Base-by-base conservation (phyloP, 805 yeast species). In the Candida nemodendra region DNA sequence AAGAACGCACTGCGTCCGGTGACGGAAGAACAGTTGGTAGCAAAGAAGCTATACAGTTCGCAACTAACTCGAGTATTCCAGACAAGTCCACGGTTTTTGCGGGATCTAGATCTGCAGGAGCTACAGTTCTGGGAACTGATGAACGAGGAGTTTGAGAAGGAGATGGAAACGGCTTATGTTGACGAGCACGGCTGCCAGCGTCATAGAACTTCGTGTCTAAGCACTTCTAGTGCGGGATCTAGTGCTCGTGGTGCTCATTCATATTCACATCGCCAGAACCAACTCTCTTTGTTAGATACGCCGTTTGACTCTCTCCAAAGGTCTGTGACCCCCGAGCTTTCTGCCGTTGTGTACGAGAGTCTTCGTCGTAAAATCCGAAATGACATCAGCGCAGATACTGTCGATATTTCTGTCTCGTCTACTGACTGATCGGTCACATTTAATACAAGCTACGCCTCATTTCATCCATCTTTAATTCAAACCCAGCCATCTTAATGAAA, bases 71-170 rank as follows among this genome's bases (percentile, higher is more conserved):
- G 45, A 9, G 54, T 53, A 2, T 61, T 61, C 33, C 61, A 53
- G 40, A 51, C 54, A 15, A 52, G 56, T 11, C 34, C 51, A 9
- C 51, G 45, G 11, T 61, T 60, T 36, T 32, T 61, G 27, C 49
- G 45, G 19, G 54, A 53, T 11, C 30, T 62, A 30, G 56, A 50
- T 14, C 19, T 50, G 9, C 56, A 59, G 34, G 66, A 62, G 35
- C 28, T 62, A 12, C 65, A 60, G 19, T 46, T 46, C 32, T 58
- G 63, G 59, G 59, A 54, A 34, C 35, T 51, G 18, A 45, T 61
- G 56, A 59, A 56, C 36, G 62, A 57, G 25, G 64, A 61, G 34
- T 61, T 52, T 35, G 62, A 62, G 14, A 39, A 43, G 18, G 64
- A 54, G 24, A 47, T 62, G 49, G 47, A 44, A 11, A 26, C 38